Evolutionary conservation across 257 asterid genomes (phyloP).

Genomic region (Dorcoceras hygrometricum): DNA sequence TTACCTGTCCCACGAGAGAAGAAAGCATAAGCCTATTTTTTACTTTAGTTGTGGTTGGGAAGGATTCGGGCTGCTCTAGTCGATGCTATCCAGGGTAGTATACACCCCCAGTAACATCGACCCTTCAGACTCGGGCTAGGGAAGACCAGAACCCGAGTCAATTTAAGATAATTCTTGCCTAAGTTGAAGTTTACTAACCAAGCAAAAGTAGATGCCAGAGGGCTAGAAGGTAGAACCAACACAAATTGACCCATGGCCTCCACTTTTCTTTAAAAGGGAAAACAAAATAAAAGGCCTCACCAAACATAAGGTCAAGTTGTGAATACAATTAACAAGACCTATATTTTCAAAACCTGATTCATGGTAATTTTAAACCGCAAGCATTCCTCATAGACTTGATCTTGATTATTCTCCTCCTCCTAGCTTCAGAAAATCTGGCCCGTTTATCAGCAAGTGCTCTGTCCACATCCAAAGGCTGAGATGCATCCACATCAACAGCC

Average conservation of each 20-base stretch:
- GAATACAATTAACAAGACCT: too few relatives aligned
- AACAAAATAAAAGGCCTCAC: too few relatives aligned
- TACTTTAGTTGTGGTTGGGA: too few relatives aligned
- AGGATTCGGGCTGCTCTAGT: too few relatives aligned
- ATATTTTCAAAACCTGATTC: background rate
- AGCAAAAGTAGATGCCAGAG: background rate
- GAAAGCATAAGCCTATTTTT: too few relatives aligned
- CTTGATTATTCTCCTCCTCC: slow-evolving; percentile 37
- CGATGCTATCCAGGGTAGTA: too few relatives aligned
- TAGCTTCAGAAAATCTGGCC: slow-evolving; percentile 37
- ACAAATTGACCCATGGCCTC: background rate
- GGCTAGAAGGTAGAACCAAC: too few relatives aligned
- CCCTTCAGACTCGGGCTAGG: too few relatives aligned
- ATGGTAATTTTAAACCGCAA: slow-evolving; percentile 8
- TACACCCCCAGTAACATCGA: too few relatives aligned
- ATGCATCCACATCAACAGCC: slow-evolving; percentile 15
- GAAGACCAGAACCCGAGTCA: too few relatives aligned
- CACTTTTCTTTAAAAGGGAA: background rate
- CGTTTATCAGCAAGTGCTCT: slow-evolving; percentile 19
- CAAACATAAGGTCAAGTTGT: background rate
- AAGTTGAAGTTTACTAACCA: background rate
- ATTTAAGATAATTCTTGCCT: too few relatives aligned
- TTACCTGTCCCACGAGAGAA: too few relatives aligned
- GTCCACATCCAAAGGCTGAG: slow-evolving; percentile 27
- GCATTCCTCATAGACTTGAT: slow-evolving; percentile 19